These are phyloP conservation scores for Fraxinus americana DNA, from an alignment of 257 asterid species.

Conservation along the genomic window DNA sequence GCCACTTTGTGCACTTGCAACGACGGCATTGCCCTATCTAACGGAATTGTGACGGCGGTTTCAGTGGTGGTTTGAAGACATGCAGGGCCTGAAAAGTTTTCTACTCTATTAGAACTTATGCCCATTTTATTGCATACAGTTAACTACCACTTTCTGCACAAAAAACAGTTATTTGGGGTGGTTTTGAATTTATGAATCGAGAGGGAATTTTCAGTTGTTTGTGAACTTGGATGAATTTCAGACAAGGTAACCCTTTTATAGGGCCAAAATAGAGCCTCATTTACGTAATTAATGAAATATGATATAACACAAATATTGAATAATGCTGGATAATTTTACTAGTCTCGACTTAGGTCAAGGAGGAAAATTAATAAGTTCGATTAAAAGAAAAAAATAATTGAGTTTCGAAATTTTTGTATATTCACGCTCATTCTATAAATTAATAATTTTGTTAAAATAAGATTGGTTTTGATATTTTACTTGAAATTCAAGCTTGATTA, in stretches of 20 bases:
- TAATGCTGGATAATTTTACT: too few species aligned
- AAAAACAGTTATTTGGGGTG: not conserved
- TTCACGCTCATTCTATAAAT: not conserved
- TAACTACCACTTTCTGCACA: not conserved
- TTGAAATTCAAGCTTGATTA: too few species aligned
- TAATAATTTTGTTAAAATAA: too few species aligned
- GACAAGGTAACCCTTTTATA: conserved; percentile 25
- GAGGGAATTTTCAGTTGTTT: conserved; percentile 10
- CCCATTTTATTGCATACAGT: conserved; percentile 37
- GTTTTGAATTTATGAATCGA: not conserved
- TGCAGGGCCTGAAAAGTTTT: conserved; percentile 39
- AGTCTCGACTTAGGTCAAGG: too few species aligned
- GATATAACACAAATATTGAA: too few species aligned
- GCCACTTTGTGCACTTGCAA: conserved; percentile 60
- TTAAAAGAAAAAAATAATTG: too few species aligned
- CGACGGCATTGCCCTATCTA: conserved; percentile 20
- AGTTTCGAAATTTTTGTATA: not conserved
- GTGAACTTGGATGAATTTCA: not conserved
- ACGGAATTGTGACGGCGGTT: not conserved
- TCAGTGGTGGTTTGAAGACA: conserved; percentile 15
- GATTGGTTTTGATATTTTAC: not conserved
- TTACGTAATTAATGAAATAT: too few species aligned
- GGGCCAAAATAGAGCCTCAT: not conserved
- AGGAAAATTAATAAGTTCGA: too few species aligned
- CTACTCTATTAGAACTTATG: conserved; percentile 55